These are phyloP conservation scores for Nicotiana rustica DNA, from an alignment of 305 asterid species.

Conservation along the genomic window DNA sequence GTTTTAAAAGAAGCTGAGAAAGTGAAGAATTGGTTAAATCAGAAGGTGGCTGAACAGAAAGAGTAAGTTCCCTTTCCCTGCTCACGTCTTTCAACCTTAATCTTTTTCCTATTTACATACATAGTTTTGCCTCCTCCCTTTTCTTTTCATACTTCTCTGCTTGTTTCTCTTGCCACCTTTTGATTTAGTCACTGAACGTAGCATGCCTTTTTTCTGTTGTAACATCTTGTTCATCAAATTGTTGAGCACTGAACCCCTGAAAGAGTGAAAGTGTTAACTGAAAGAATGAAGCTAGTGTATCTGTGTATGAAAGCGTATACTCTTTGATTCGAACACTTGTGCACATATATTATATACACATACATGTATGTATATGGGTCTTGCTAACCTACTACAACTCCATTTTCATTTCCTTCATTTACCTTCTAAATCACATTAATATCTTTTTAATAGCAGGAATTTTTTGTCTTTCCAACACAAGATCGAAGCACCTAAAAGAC, in stretches of 20 bases:
- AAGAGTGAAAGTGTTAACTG: background rate
- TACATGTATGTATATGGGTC: too few species aligned
- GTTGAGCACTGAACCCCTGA: conserved; percentile 5
- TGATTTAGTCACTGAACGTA: background rate
- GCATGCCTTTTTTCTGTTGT: background rate
- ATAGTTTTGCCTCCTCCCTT: background rate
- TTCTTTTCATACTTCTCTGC: background rate
- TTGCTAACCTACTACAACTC: too few species aligned
- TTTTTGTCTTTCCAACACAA: too few species aligned
- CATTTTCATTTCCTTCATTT: too few species aligned
- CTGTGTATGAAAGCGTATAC: background rate
- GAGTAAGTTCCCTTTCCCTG: conserved; percentile 60
- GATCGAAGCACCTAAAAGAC: too few species aligned
- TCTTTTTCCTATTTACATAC: conserved; percentile 1
- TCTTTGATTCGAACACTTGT: background rate
- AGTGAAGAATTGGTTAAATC: conserved; percentile 83
- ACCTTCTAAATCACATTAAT: too few species aligned
- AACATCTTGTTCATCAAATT: background rate
- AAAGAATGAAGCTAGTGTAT: conserved; percentile 9
- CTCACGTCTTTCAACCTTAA: conserved; percentile 15
- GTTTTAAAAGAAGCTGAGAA: conserved; percentile 72
- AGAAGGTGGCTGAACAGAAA: conserved; percentile 84
- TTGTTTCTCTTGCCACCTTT: background rate
- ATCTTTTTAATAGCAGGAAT: too few species aligned
- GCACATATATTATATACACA: background rate